Evolutionary conservation across 176 grass and related monocot species (phyloP), one percentile per base, ranked within the genome.

Genomic region (Musa troglodytarum): DNA sequence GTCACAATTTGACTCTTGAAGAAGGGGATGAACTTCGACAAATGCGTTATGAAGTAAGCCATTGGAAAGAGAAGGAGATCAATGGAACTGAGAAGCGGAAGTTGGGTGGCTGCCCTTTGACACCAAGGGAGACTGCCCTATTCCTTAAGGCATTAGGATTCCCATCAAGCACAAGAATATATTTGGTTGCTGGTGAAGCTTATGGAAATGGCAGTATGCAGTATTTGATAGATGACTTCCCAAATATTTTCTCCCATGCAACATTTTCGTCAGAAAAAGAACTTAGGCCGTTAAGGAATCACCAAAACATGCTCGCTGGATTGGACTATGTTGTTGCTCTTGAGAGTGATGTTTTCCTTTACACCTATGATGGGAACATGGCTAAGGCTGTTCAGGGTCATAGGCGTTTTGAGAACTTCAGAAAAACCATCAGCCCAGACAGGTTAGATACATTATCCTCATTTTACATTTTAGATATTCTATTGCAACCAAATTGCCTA

Each of bases 1-100:
- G 82, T 74, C 84, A 93, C 68, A 87, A 76, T 78, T 82, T 98
- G 75, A 93, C 90, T 67, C 79, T 58, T 52, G 80, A 87, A 75
- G 95, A 98, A 84, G 90, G 85, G 22, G 84, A 93, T 58, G 86
- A 88, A 71, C 78, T 98, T 76, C 77, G 61, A 50, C 87, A 84
- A 63, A 98, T 98, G 95, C 95, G 95, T 51, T 93, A 91, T 80
- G 90, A 89, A 23, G 88, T 93, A 69, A 84, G 80, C 73, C 95
- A 98, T 49, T 98, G 95, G 95, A 98, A 98, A 83, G 95, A 98
- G 77, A 98, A 98, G 78, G 95, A 98, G 73, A 98, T 98, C 73
- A 91, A 98, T 83, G 86, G 82, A 72, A 93, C 90, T 25, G 95
- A 98, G 78, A 85, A 80, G 82, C 79, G 95, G 84, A 80, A 76